Percentiles rank a stretch among this genome's conserved stretches.
Conservation (phyloP, 1,284 basidiomycete species). For the Sphaerobolus stellatus region DNA sequence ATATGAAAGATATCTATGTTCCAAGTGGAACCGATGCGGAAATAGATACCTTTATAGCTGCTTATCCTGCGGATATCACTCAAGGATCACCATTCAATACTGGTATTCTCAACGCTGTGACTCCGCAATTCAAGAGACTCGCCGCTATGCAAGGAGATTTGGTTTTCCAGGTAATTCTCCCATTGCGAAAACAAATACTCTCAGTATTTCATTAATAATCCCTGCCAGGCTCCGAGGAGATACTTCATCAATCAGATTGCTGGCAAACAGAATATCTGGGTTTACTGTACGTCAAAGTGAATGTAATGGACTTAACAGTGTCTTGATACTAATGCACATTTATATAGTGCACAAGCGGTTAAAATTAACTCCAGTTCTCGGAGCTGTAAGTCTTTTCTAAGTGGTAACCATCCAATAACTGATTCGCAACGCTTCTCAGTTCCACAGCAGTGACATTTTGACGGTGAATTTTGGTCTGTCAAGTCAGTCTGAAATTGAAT, state of each 20-base stretch:
- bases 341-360: too few relatives aligned
- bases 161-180: slow-evolving; percentile 53
- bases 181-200: background rate
- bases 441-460: too few relatives aligned
- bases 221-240: too few relatives aligned
- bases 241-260: background rate
- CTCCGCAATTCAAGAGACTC: slow-evolving; percentile 52
- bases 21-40: slow-evolving; percentile 29
- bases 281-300: background rate
- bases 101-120: background rate
- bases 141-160: slow-evolving; percentile 52
- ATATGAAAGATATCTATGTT: slow-evolving; percentile 38
- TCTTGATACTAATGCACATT: too few relatives aligned
- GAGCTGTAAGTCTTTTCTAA: too few relatives aligned
- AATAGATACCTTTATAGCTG: background rate
- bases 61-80: slow-evolving; percentile 38
- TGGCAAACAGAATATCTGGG: background rate
- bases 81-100: slow-evolving; percentile 26
- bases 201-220: background rate
- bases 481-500: too few relatives aligned
- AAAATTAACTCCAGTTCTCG: too few relatives aligned
- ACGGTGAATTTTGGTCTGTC: too few relatives aligned
- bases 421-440: too few relatives aligned
- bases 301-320: too few relatives aligned
- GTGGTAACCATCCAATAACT: too few relatives aligned